Evolutionary conservation across 2,329 filamentous ascomycete genomes (phyloP).

Genomic region (Fonsecaea monophora): DNA sequence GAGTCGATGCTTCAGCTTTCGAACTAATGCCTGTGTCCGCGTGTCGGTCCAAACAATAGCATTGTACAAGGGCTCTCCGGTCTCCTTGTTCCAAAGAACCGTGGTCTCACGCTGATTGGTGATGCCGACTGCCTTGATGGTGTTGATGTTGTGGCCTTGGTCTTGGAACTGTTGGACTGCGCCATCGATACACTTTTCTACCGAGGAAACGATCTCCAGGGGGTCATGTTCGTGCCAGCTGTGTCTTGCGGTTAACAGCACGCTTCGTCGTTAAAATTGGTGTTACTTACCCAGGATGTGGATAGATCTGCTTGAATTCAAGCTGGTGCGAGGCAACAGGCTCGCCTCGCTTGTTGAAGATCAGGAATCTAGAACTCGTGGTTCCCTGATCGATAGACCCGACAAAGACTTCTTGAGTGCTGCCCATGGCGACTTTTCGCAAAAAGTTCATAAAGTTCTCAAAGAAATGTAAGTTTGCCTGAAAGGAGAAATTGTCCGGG

Average conservation of each 20-base stretch:
- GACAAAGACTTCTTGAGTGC: conserved; percentile 68
- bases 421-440: conserved; percentile 30
- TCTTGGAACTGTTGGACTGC: conserved; percentile 74
- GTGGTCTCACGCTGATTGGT: conserved; percentile 92
- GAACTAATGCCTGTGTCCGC: conserved; percentile 75
- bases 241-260: conserved; percentile 25
- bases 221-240: conserved; percentile 94
- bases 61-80: conserved; percentile 80
- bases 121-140: conserved; percentile 80
- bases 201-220: conserved; percentile 74
- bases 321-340: conserved; percentile 84
- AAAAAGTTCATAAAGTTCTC: conserved; percentile 16
- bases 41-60: conserved; percentile 93
- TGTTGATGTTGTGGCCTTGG: conserved; percentile 69
- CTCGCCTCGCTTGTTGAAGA: conserved; percentile 81
- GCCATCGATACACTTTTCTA: conserved; percentile 79
- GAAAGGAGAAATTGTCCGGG: conserved; percentile 10
- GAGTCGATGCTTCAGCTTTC: conserved; percentile 72
- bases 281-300: conserved; percentile 73
- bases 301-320: conserved; percentile 84
- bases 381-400: conserved; percentile 92
- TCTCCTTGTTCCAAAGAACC: conserved; percentile 81
- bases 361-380: conserved; percentile 86
- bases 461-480: not conserved
- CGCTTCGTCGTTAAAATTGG: not conserved